Conservation (phyloP, 805 yeast genomes). For the Ogataea corticis region DNA sequence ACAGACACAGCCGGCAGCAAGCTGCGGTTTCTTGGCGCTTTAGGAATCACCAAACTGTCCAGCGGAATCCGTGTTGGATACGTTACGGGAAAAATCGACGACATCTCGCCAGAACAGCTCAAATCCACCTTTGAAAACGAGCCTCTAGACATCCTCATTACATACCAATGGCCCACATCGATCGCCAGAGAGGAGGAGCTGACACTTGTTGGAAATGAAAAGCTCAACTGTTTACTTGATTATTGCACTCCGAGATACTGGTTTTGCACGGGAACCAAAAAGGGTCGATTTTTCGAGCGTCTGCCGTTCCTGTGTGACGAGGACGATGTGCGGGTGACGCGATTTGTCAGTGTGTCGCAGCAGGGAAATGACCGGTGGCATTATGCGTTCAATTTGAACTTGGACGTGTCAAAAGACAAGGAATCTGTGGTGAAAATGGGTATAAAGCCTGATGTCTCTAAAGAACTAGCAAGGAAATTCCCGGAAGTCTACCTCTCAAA, state of each 20-base stretch:
- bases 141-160: constrained; percentile 54
- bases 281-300: constrained; percentile 53
- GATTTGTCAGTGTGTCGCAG: constrained; percentile 68
- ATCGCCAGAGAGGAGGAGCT: constrained; percentile 47
- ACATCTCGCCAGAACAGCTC: constrained; percentile 22
- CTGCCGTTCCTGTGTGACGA: constrained; percentile 59
- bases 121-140: constrained; percentile 21
- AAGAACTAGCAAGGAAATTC: too few relatives aligned
- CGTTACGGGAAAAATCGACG: constrained; percentile 38
- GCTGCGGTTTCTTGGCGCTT: constrained; percentile 35
- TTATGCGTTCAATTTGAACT: constrained; percentile 62
- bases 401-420: constrained; percentile 28
- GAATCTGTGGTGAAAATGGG: constrained; percentile 21
- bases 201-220: constrained; percentile 43
- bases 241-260: constrained; percentile 62
- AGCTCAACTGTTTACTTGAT: constrained; percentile 48
- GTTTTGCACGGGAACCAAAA: constrained; percentile 54
- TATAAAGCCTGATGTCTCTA: constrained; percentile 7
- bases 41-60: constrained; percentile 40
- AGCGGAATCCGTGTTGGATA: constrained; percentile 52
- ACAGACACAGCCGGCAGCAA: constrained; percentile 19
- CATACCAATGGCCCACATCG: constrained; percentile 60
- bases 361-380: constrained; percentile 65
- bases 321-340: constrained; percentile 41
- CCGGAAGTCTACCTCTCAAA: too few relatives aligned